Base-by-base conservation (phyloP, 371 early-diverging fungal species). In the Rhizopus sp. region DNA sequence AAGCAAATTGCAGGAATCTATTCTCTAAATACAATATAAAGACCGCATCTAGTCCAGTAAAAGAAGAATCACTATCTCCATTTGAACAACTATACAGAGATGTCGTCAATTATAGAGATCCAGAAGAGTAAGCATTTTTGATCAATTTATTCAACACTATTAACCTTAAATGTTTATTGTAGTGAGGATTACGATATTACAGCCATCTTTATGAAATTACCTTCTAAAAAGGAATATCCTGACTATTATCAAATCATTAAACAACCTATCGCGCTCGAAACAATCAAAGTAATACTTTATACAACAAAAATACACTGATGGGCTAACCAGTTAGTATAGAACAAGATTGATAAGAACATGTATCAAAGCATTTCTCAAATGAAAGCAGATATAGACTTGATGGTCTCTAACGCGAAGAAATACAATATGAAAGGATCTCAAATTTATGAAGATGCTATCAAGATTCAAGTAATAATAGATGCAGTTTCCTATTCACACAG, bases 221-320 rank as follows among this genome's bases (percentile, higher is more conserved):
- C 96, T 4, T 88, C 88, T 8, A 77, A 77, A 60, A 76, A 80
- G 2, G 82, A 86, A 29, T 94, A 95, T 60, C 95, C 96, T 2
- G 95, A 95, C 55, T 97, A 96, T 68, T 96, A 94, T 71, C 79
- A 88, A 37, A 72, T 93, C 48, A 94, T 95, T 58, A 85, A 88
- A 50, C 70, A 84, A 2, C 97, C 96, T 7, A 93, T 95, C 66
- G 86, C 93, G 6, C 60, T 95, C 5, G 77, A 83, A 33, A 73
- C 77, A 33, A 89, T 92, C n/a, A 75, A 83, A 70, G 78, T 78
- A 62, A 41, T 34, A 0, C 7, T 12, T 0, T 16, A 12, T 2
- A 30, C 15, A 34, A 33, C 38, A 17, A 45, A 29, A 32, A 12
- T 1, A 9, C 12, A 35, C 13, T 42, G 13, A 23, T 40, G 12